Base-by-base conservation (phyloP, 257 asterid genomes). In the Echites panduratus region DNA sequence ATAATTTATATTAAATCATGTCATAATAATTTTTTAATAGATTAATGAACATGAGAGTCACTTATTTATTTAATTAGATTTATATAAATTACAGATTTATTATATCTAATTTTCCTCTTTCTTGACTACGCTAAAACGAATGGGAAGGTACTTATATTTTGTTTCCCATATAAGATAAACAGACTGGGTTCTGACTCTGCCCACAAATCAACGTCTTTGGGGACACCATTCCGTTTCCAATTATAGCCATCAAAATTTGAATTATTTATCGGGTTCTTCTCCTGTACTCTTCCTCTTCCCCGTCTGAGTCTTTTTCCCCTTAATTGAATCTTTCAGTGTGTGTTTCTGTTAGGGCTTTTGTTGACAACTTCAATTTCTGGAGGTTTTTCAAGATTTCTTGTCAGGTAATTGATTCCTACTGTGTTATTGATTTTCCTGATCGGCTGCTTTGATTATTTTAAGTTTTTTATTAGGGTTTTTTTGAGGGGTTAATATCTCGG, bases 391-490 rank as follows among this genome's bases (percentile, higher is more conserved):
- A 9, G 9, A n/a, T 67, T 44, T 67, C 22, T 45, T 67, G 14
- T 12, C 69, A 64, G 69, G 69, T 64, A 62, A 29, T 17, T 62
- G 24, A 0, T 62, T 14, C 26, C 19, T 35, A 19, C 27, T 32
- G 49, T 38, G 69, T 64, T 64, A 64, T 64, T 64, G 44, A 22
- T 32, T 62, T 62, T 62, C 67, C 5, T 38, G 8, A 19, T 64
- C 24, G 47, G 69, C 41, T 45, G 11, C 0, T 44, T 26, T 24
- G 43, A 24, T 67, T 67, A 4, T 45, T 44, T 4, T 12, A 27
- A 14, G 57, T 67, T 22, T 45, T 49, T 47, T 27, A 7, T 50
- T 69, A 68, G 73, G 73, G 58, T 69, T 69, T 49, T 47, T 26
- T 68, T 53, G 11, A 8, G 12, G 26, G 62, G 57, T 49, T 64